A percentile compares a stretch with the other conserved stretches of the same genome.
Evolutionary conservation across 176 grass and related monocot species (phyloP).

Genomic region (Cymbopogon citratus): DNA sequence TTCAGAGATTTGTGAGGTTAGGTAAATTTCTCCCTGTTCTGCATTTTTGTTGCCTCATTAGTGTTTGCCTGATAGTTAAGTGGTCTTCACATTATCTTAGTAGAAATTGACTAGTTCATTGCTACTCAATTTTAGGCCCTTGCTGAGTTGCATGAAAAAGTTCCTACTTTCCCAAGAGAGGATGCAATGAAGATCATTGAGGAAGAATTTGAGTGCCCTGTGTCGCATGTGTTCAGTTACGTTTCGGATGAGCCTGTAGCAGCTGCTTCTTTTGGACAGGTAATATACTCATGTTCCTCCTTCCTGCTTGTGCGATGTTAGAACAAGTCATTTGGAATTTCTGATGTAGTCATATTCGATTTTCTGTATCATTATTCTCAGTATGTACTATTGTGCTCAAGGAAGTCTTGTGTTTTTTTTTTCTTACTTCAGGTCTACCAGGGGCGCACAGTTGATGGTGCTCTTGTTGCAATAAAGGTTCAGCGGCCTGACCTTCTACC

Average conservation of each 20-base stretch:
- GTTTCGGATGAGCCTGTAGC: conserved; percentile 83
- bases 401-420: background rate
- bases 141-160: conserved; percentile 77
- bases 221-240: conserved; percentile 59
- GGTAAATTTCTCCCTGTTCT: conserved; percentile 42
- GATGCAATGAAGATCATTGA: conserved; percentile 80
- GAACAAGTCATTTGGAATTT: background rate
- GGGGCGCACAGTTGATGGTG: conserved; percentile 67
- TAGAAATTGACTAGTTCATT: conserved; percentile 17
- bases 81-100: background rate
- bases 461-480: conserved; percentile 87
- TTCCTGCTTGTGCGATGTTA: background rate
- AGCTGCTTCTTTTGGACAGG: conserved; percentile 91
- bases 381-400: conserved; percentile 9
- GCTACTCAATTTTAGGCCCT: conserved; percentile 53
- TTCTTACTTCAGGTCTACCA: conserved; percentile 66
- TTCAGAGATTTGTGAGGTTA: conserved; percentile 90
- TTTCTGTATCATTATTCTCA: background rate
- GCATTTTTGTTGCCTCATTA: background rate
- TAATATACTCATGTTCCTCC: conserved; percentile 18
- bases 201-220: conserved; percentile 59
- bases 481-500: conserved; percentile 81
- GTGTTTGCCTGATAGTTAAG: background rate
- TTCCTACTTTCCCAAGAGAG: conserved; percentile 73
- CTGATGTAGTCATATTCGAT: background rate